Evolutionary conservation across 495 filamentous ascomycete species (phyloP).

Genomic region (Tuber magnatum): DNA sequence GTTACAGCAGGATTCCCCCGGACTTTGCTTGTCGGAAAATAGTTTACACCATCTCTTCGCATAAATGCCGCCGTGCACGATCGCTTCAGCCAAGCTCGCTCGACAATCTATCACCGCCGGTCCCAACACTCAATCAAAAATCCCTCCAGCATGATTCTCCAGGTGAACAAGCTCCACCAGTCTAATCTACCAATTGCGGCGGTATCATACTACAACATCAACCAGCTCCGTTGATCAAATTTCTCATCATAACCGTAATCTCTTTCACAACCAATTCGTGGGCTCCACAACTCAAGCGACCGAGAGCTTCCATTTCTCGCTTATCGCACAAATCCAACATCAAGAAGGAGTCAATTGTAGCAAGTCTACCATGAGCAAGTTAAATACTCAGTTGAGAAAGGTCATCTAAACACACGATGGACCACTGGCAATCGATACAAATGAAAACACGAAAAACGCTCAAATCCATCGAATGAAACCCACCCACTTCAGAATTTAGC

Average conservation of each 20-base stretch:
- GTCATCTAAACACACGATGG: constrained; percentile 4
- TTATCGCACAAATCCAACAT: not conserved
- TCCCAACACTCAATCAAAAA: not conserved
- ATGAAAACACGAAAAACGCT: constrained; percentile 25
- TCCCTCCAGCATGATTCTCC: not conserved
- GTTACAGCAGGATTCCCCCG: too few relatives aligned
- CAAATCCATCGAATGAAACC: constrained; percentile 27
- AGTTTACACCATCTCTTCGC: too few relatives aligned
- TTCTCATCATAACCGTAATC: not conserved
- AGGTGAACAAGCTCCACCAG: not conserved
- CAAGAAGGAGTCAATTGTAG: constrained; percentile 2
- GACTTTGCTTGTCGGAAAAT: too few relatives aligned
- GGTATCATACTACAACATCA: not conserved
- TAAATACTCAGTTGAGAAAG: constrained; percentile 1
- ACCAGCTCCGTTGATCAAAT: not conserved
- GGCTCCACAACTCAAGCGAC: not conserved
- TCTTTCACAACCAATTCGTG: not conserved
- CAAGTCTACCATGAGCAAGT: constrained; percentile 4
- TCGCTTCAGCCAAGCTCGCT: not conserved
- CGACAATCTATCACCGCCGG: not conserved
- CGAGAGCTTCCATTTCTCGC: not conserved
- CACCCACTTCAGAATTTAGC: constrained; percentile 29
- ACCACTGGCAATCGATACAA: constrained; percentile 3
- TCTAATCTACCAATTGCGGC: not conserved
- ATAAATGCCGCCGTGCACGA: too few relatives aligned